Evolutionary conservation across 768 basidiomycete species (phyloP).

Genomic region (Panellus pusillus): DNA sequence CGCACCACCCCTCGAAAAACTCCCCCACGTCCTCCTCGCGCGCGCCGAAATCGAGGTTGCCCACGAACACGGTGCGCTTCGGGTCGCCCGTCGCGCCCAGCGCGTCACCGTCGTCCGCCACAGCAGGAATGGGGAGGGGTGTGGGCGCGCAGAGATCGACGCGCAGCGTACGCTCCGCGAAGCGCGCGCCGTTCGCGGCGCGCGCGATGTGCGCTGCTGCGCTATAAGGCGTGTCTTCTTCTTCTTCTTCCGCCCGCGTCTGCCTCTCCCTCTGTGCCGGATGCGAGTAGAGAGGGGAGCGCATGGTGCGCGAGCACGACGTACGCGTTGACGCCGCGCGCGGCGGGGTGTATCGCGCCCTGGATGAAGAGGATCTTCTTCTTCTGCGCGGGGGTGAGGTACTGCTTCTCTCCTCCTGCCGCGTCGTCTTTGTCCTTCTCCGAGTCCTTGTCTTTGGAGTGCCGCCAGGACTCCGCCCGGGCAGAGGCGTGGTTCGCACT

Average conservation of each 20-base stretch:
- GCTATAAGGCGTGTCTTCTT: slow-evolving; percentile 48
- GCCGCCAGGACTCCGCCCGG: slow-evolving; percentile 45
- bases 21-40: slow-evolving; percentile 86
- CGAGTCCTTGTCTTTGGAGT: slow-evolving; percentile 16
- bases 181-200: slow-evolving; percentile 65
- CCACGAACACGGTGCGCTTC: slow-evolving; percentile 84
- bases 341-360: slow-evolving; percentile 80
- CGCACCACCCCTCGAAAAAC: slow-evolving; percentile 83
- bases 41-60: slow-evolving; percentile 89
- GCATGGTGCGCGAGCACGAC: slow-evolving; percentile 81
- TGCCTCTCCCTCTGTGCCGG: no score
- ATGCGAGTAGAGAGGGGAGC: no score
- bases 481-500: slow-evolving; percentile 48
- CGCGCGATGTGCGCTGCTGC: slow-evolving; percentile 62
- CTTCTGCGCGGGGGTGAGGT: slow-evolving; percentile 81
- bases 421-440: slow-evolving; percentile 41
- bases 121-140: no score
- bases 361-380: slow-evolving; percentile 94
- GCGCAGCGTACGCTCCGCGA: slow-evolving; percentile 76
- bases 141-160: slow-evolving; percentile 72
- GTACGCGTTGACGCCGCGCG: slow-evolving; percentile 82
- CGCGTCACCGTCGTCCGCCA: slow-evolving; percentile 7
- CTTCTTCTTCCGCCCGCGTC: slow-evolving; percentile 42
- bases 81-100: slow-evolving; percentile 53
- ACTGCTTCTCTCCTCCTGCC: slow-evolving; percentile 54